Evolutionary conservation across 2,329 filamentous ascomycete genomes (phyloP).

Genomic region (Alternaria conjuncta): DNA sequence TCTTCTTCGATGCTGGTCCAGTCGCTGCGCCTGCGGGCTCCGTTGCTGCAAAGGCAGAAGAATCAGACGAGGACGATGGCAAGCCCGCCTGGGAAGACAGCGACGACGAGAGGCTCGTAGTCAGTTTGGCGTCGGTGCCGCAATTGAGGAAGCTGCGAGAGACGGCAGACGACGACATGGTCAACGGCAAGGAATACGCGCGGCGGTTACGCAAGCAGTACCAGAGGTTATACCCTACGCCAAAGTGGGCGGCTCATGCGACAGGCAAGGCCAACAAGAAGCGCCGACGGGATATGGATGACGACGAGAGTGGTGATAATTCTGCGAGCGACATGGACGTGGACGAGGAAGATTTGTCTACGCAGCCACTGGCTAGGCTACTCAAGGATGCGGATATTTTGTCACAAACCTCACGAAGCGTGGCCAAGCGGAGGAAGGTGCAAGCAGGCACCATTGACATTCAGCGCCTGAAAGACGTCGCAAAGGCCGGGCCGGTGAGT

Average conservation of each 20-base stretch:
- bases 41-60: slow-evolving; percentile 48
- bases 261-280: slow-evolving; percentile 52
- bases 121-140: slow-evolving; percentile 79
- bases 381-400: slow-evolving; percentile 77
- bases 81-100: slow-evolving; percentile 88
- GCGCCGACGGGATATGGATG: slow-evolving; percentile 54
- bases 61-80: slow-evolving; percentile 47
- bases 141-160: slow-evolving; percentile 82
- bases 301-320: slow-evolving; percentile 53
- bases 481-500: slow-evolving; percentile 72
- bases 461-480: slow-evolving; percentile 84
- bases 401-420: slow-evolving; percentile 56
- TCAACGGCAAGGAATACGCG: slow-evolving; percentile 86
- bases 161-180: slow-evolving; percentile 81
- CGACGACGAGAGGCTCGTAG: slow-evolving; percentile 85
- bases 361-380: slow-evolving; percentile 78
- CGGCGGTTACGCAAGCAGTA: slow-evolving; percentile 81
- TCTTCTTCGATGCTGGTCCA: slow-evolving; percentile 77
- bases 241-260: slow-evolving; percentile 65
- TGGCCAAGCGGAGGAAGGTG: slow-evolving; percentile 71
- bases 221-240: slow-evolving; percentile 65
- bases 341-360: slow-evolving; percentile 60
- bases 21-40: slow-evolving; percentile 50
- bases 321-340: slow-evolving; percentile 64
- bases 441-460: slow-evolving; percentile 90